phyloP scores from a whole-genome alignment of 1,284 basidiomycete genomes.

The Heimioporus retisporus region DNA sequence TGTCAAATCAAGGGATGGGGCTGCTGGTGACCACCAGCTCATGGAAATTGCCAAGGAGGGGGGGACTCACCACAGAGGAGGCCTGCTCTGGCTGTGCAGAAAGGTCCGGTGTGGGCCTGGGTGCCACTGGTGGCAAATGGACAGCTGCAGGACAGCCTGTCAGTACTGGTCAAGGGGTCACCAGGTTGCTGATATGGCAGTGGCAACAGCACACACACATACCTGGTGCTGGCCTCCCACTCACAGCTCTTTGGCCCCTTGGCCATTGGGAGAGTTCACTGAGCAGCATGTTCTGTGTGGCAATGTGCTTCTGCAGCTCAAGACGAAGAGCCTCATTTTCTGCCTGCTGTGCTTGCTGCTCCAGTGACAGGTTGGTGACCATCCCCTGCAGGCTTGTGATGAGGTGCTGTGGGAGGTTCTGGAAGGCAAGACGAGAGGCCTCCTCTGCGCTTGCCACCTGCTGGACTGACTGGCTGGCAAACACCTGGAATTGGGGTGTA shows the following conservation, averaged over 20 bases:
- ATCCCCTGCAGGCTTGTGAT: conserved; percentile 18
- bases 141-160: neutral
- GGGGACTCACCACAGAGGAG: too few species aligned
- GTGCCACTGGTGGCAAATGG: too few species aligned
- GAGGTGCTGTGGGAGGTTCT: conserved; percentile 26
- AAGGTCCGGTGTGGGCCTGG: too few species aligned
- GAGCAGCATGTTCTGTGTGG: conserved; percentile 8
- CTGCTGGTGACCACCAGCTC: too few species aligned
- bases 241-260: neutral
- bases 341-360: conserved; percentile 16
- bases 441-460: conserved; percentile 27
- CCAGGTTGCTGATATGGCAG: too few species aligned
- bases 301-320: conserved; percentile 5
- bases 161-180: too few species aligned
- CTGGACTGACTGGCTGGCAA: conserved; percentile 22
- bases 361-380: conserved; percentile 11
- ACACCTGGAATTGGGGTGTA: conserved; percentile 26
- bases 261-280: neutral
- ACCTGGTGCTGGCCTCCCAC: neutral
- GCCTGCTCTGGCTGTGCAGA: too few species aligned
- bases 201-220: too few species aligned
- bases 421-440: conserved; percentile 22
- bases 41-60: too few species aligned
- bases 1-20: too few species aligned
- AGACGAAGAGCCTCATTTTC: conserved; percentile 11